Base-by-base conservation (phyloP, 441 rosid species). In the Gossypium trilobum region DNA sequence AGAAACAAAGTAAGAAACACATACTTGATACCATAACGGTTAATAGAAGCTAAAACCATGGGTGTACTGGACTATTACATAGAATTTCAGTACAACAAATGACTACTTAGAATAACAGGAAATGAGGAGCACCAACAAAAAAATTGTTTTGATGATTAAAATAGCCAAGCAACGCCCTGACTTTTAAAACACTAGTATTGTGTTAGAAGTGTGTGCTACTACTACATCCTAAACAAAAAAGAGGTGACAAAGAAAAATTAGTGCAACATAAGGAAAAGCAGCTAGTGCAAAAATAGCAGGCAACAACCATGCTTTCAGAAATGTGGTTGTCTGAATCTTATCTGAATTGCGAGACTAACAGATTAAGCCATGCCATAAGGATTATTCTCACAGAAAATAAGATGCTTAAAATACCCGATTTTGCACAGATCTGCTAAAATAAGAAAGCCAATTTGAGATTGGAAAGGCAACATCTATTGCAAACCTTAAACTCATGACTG, bases 1-100 rank as follows among this genome's bases (percentile, higher is more conserved):
- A 74, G 72, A 57, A 68, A 60, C 20, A 70, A 36, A 36, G 70
- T 13, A 70, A 75, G 65, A 33, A 68, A 50, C 58, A 25, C 58
- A 50, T 51, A 50, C 23, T 27, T 68, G 1, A 72, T 20, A 66
- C 46, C 52, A 58, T 0, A 22, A 57, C 5, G 16, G 46, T 54
- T 55, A 61, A 69, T 5, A 72, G 71, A 60, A 67, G 46, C 50
- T 67, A 23, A 20, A 57, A 20, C 61, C 16, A 17, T 13, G 23
- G 68, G n/a, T 65, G 39, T 52, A 46, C 58, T 31, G 9, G 60
- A 69, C 50, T 9, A 4, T 27, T 13, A 10, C 27, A 23, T 42
- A 42, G 42, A 71, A n/a, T 14, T 42, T 71, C 25, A 42, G 16
- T 42, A 57, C 10, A 46, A n/a, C 11, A 10, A 23, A 46, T 71